Conservation (phyloP, 768 basidiomycete genomes). For the Mycena belliarum region DNA sequence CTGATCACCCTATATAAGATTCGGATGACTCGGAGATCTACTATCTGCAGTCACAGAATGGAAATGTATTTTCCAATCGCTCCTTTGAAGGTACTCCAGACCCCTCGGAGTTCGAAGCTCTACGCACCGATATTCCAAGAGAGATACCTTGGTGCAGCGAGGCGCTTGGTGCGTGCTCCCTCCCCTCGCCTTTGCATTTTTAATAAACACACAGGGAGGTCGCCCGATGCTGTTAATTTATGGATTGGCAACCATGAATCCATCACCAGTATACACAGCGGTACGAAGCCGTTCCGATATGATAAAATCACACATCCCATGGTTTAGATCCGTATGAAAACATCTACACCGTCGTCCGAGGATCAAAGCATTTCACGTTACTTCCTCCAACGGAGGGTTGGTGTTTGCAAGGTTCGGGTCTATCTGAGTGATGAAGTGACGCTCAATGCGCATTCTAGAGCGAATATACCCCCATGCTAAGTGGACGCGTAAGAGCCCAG, state of each 20-base stretch:
- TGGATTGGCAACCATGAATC: slow-evolving; percentile 82
- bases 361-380: slow-evolving; percentile 82
- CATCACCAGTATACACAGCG: slow-evolving; percentile 84
- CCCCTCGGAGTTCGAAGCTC: slow-evolving; percentile 59
- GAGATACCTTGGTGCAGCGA: slow-evolving; percentile 77
- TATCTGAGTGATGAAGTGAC: background rate
- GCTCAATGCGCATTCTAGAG: slow-evolving; percentile 39
- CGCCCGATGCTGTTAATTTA: slow-evolving; percentile 88
- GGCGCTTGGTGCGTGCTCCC: slow-evolving; percentile 62
- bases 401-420: slow-evolving; percentile 67
- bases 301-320: background rate
- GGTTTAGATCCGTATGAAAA: slow-evolving; percentile 86
- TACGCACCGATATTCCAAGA: slow-evolving; percentile 66
- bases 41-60: slow-evolving; percentile 92
- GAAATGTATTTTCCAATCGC: slow-evolving; percentile 67
- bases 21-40: slow-evolving; percentile 38
- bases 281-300: slow-evolving; percentile 37
- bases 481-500: slow-evolving; percentile 50
- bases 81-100: slow-evolving; percentile 38
- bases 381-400: slow-evolving; percentile 89
- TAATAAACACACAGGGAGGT: slow-evolving; percentile 39
- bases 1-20: too few species aligned
- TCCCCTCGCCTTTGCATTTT: background rate
- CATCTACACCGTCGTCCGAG: slow-evolving; percentile 84
- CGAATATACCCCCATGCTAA: slow-evolving; percentile 65